Evolutionary conservation across 768 basidiomycete genomes (phyloP), one percentile per base, ranked within the genome.

Genomic region (Hygrophorus pudorinus): DNA sequence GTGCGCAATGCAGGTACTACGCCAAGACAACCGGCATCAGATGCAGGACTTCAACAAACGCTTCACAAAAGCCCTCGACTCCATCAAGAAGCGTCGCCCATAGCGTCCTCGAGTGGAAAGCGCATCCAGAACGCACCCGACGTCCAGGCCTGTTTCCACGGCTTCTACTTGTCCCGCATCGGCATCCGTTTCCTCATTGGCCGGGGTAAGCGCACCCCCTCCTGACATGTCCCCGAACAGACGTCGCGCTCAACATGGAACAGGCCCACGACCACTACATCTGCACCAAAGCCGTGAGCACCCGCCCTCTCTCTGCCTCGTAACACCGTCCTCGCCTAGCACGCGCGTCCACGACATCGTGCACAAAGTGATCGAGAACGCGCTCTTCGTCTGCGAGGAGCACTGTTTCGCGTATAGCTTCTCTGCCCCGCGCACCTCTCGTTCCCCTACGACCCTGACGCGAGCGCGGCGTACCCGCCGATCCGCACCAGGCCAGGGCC

Each of bases 321-420:
- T 38, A 18, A 12, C 24, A 32, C 18, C 9, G 18, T 7, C 38
- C 40, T 50, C 32, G 21, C 43, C 39, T 31, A 50, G 30, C 34
- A 24, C 5, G 41, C 29, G n/a, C n/a, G 82, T 99, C 0, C 91
- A 92, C 55, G 92, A 98, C 57, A 96, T 97, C 50, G 83, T 94
- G n/a, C 85, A 89, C 56, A 94, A 99, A 70, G 88, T 94, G 0
- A 97, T 98, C 53, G 94, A 99, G 62, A 98, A 99, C 61, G 92
- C 96, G 5, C 79, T 84, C 13, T 87, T 81, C 57, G 85, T 87
- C 18, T 96, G 93, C 66, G 93, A 96, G 65, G 93, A 97, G 56
- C 92, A 97, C 64, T 99, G 73, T 94, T 97, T 78, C 85, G 83
- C 54, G 91, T 99, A 12, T 89, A 98, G 56, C 85, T 99, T 49